A percentile compares a stretch with the other conserved stretches of the same genome.
phyloP scores from a whole-genome alignment of 2,329 filamentous ascomycete genomes.

The Trichoderma simmonsii region DNA sequence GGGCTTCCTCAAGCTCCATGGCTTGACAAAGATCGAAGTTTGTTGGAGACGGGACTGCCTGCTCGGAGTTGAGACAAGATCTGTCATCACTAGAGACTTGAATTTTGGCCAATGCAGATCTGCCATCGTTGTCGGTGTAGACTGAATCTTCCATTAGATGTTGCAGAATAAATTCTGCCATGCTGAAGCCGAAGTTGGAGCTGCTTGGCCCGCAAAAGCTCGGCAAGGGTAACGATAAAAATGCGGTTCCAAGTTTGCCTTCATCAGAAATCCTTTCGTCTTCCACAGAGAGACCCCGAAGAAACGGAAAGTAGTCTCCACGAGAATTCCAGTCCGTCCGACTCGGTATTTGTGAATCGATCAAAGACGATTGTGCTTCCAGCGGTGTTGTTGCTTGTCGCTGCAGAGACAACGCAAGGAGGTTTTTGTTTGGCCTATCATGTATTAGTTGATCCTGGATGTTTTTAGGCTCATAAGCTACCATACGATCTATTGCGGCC shows the following conservation, averaged over 20 bases:
- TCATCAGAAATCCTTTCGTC: neutral
- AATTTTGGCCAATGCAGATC: neutral
- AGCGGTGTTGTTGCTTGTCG: neutral
- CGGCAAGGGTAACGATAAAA: neutral
- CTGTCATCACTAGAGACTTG: neutral
- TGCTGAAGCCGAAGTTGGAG: neutral
- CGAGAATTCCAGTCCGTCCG: neutral
- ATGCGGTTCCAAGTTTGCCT: neutral
- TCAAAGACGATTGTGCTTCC: neutral
- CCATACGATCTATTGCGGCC: neutral
- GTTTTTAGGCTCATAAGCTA: neutral
- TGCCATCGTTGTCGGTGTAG: neutral
- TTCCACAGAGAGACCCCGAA: neutral
- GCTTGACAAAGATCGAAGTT: neutral
- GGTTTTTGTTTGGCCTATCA: neutral
- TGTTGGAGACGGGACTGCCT: neutral
- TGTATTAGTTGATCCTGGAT: neutral
- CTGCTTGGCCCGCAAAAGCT: neutral
- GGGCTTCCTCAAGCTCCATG: neutral
- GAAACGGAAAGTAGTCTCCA: neutral
- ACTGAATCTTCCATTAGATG: neutral
- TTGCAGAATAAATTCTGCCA: neutral
- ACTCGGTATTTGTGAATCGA: neutral
- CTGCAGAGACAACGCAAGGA: neutral
- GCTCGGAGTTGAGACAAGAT: neutral